Base-by-base conservation (phyloP, 2,329 filamentous ascomycete species). In the Alternaria rosae region DNA sequence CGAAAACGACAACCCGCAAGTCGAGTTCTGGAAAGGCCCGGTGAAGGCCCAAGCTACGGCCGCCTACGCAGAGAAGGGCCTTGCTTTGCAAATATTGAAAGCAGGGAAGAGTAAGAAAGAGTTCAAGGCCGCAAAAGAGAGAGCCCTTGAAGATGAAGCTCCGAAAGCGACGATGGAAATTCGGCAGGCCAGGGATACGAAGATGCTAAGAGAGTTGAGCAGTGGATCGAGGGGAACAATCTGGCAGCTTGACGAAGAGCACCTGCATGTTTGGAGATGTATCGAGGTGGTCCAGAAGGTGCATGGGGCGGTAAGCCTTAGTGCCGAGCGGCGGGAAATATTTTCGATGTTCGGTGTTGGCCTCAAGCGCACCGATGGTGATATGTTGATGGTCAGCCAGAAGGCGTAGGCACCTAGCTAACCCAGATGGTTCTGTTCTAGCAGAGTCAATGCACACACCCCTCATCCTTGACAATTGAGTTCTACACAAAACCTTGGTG, bases 311-410 rank as follows among this genome's bases (percentile, higher is more conserved):
- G 35, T 35, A 2, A 20, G 21, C 12, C 35, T 50, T 26, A 11
- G 32, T 30, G 11, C 30, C 25, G 35, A 48, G 21, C 20, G 15
- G 21, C 15, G 32, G n/a, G 43, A 25, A 57, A 13, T 38, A 57
- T 56, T 62, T 15, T 62, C 21, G 1, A 32, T 32, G 21, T 28
- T 60, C 32, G 55, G 55, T 25, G 23, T 41, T 20, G 52, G 57
- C 4, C 32, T 64, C 32, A 62, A 68, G 28, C 30, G 35, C 35
- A 54, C 52, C 12, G 43, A 55, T 25, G 55, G 35, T n/a, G 55
- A 66, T 61, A n/a, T 63, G 32, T 53, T 66, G 59, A 21, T 68
- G 54, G 45, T 66, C 3, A 61, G 60, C 26, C 38, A 51, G 35
- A 21, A 21, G 17, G 45, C 48, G 6, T 30, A 38, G n/a, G 55